Percentiles rank a stretch among this genome's conserved stretches.
Evolutionary conservation across 2,329 filamentous ascomycete species (phyloP).

Genomic region (Xylariaceae sp.): DNA sequence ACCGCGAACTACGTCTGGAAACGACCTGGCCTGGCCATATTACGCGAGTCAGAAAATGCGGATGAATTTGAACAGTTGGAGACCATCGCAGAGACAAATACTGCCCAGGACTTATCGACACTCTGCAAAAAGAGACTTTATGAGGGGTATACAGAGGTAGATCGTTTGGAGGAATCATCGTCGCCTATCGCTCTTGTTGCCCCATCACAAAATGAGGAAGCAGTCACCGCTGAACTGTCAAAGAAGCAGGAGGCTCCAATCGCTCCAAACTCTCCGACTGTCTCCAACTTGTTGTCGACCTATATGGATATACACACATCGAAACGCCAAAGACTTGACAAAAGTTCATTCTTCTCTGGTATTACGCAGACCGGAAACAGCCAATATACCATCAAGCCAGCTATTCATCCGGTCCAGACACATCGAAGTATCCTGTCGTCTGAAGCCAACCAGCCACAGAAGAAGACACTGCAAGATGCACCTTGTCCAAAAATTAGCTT

Average conservation of each 20-base stretch:
- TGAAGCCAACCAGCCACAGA: neutral
- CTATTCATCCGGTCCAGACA: too few species aligned
- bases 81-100: neutral
- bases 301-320: constrained; percentile 27
- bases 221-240: neutral
- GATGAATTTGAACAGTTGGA: constrained; percentile 22
- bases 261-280: constrained; percentile 21
- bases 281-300: constrained; percentile 27
- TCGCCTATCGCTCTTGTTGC: constrained; percentile 16
- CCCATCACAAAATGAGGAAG: neutral
- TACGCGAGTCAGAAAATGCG: constrained; percentile 26
- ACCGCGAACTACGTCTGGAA: constrained; percentile 31
- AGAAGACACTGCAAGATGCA: constrained; percentile 3
- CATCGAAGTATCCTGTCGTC: neutral
- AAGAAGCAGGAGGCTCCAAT: constrained; percentile 19
- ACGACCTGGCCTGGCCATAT: constrained; percentile 28
- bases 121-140: constrained; percentile 25
- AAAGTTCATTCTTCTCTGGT: constrained; percentile 27
- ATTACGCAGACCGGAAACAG: neutral
- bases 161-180: constrained; percentile 1
- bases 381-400: too few species aligned
- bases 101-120: constrained; percentile 14
- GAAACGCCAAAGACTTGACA: constrained; percentile 26
- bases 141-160: neutral
- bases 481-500: constrained; percentile 19